Evolutionary conservation across 1,284 basidiomycete genomes (phyloP).

Genomic region (Phlebopus sp.): DNA sequence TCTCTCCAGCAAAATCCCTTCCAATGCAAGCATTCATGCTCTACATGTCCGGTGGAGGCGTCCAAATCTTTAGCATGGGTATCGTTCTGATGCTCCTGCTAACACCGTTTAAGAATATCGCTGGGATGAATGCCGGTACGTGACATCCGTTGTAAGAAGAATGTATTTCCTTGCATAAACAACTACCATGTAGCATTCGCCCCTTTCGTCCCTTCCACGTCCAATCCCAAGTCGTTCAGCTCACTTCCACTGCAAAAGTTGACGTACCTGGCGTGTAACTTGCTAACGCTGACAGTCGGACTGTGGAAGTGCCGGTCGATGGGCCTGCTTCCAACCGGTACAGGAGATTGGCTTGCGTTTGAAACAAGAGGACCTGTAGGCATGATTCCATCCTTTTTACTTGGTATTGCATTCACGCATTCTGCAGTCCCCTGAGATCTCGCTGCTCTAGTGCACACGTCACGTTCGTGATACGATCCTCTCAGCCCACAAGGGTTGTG

Average conservation of each 20-base stretch:
- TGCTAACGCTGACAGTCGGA: slow-evolving; percentile 74
- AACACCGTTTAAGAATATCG: slow-evolving; percentile 76
- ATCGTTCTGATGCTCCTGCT: slow-evolving; percentile 89
- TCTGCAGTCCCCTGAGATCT: slow-evolving; percentile 28
- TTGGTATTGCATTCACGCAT: neutral
- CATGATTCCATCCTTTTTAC: slow-evolving; percentile 5
- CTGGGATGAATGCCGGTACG: slow-evolving; percentile 73
- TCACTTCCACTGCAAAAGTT: slow-evolving; percentile 66
- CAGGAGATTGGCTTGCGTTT: slow-evolving; percentile 90
- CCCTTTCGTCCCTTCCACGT: slow-evolving; percentile 55
- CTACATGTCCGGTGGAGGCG: slow-evolving; percentile 91
- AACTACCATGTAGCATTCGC: slow-evolving; percentile 50
- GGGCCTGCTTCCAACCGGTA: slow-evolving; percentile 85
- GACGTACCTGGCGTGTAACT: slow-evolving; percentile 66
- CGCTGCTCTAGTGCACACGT: slow-evolving; percentile 16
- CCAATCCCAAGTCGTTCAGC: slow-evolving; percentile 46
- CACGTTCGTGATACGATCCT: neutral
- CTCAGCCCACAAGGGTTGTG: neutral
- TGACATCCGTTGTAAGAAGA: neutral
- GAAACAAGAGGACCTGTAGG: slow-evolving; percentile 74
- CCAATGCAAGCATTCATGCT: slow-evolving; percentile 97
- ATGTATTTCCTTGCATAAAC: neutral
- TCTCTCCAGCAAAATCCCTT: slow-evolving; percentile 80
- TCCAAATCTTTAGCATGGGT: slow-evolving; percentile 92
- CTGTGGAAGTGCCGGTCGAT: slow-evolving; percentile 89